Base-by-base conservation (phyloP, 2,329 filamentous ascomycete genomes). In the Pseudogymnoascus sp. region DNA sequence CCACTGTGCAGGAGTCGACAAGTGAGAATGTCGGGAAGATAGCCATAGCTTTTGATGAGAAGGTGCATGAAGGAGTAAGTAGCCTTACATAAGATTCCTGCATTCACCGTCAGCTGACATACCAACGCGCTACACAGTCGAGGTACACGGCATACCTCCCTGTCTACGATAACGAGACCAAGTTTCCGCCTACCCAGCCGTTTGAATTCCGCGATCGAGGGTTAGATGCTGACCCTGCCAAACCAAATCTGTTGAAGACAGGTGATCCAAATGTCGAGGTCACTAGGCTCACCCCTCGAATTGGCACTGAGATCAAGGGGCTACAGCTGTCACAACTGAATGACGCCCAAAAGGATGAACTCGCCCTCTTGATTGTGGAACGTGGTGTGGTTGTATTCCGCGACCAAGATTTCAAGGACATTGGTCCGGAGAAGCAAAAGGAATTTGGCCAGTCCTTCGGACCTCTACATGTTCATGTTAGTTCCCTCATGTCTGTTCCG, bases 171-270 rank as follows among this genome's bases (percentile, higher is more conserved):
- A 78, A 80, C 39, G 79, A 83, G 65, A 82, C 86, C 74, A 79
- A 79, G 66, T 88, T 86, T 68, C 79, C 83, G 61, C 86, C 88
- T 5, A 79, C 89, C 3, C 76, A 86, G 66, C 83, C 82, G 0
- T 92, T 91, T 69, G 80, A 87, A 71, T 86, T 90, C 73, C 82
- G 84, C 66, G 88, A 92, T 64, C 88, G 88, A 68, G 89, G 88
- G 68, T 87, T 86, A 69, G 85, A 90, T 68, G 89, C 89, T 54
- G 87, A 92, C 70, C 78, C 83, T 1, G 75, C 79, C 1, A 90
- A 88, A 69, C 81, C 84, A 0, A 87, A 91, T 68, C 82, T 92
- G 1, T 77, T 92, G 1, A 68, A 68, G 88, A 70, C 89, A 92
- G 77, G 88, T 91, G 64, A 89, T 91, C 68, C 89, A 88, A 10